Evolutionary conservation across 345 rosid species (phyloP).

Genomic region (Salix koriyanagi): DNA sequence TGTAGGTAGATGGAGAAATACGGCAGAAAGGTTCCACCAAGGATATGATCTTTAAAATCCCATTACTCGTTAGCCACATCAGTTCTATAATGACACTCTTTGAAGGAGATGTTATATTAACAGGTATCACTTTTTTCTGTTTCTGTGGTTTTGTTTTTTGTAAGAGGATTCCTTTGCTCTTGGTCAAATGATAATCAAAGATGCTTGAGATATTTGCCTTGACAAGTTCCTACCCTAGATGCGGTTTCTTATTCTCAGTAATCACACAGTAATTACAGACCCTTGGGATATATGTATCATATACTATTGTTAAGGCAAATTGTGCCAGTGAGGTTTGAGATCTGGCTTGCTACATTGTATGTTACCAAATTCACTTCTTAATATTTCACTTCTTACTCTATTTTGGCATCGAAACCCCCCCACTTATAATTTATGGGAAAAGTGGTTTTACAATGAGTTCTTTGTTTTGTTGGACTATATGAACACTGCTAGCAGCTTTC

Average conservation of each 20-base stretch:
- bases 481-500: neutral
- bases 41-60: constrained; percentile 86
- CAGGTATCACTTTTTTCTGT: constrained; percentile 45
- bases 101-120: constrained; percentile 83
- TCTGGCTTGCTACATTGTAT: no score
- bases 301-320: no score
- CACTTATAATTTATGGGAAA: neutral
- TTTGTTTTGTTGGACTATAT: neutral
- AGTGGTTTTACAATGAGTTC: neutral
- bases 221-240: no score
- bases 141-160: neutral
- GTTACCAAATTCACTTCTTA: no score
- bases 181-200: no score
- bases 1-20: constrained; percentile 73
- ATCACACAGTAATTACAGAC: no score
- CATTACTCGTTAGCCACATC: constrained; percentile 82
- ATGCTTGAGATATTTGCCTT: no score
- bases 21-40: constrained; percentile 73
- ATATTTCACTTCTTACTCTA: no score
- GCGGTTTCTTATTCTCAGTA: no score
- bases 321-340: no score
- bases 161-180: neutral
- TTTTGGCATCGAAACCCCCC: neutral
- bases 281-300: no score
- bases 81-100: constrained; percentile 84